Conservation (phyloP, 305 asterid genomes). For the Fraxinus floribunda region DNA sequence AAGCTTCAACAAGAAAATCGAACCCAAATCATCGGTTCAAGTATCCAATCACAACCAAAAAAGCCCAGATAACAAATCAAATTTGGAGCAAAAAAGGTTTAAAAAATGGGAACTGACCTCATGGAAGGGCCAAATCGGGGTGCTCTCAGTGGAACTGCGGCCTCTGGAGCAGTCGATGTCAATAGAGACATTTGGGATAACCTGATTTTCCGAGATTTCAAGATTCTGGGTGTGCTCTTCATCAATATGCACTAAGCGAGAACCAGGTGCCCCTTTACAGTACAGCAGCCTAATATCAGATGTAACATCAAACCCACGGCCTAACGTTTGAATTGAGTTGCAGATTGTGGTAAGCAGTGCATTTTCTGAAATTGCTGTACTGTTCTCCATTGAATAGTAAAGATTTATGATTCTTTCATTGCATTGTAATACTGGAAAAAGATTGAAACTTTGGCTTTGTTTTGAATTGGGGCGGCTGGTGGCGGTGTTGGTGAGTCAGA, state of each 20-base stretch:
- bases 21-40: background rate
- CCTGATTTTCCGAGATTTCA: conserved; percentile 49
- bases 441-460: background rate
- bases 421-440: background rate
- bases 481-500: conserved; percentile 49
- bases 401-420: conserved; percentile 40
- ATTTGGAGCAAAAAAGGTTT: background rate
- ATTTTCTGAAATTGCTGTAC: conserved; percentile 39
- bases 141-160: conserved; percentile 42
- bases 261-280: conserved; percentile 92
- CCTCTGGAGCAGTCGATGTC: conserved; percentile 66
- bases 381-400: conserved; percentile 40
- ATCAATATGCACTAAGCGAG: conserved; percentile 71
- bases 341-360: conserved; percentile 69
- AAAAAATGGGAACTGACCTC: conserved; percentile 47
- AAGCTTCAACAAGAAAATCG: background rate
- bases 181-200: conserved; percentile 73
- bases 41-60: background rate
- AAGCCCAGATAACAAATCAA: conserved; percentile 6
- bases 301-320: conserved; percentile 97
- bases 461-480: conserved; percentile 23
- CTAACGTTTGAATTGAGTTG: conserved; percentile 94
- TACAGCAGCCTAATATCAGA: conserved; percentile 92
- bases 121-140: conserved; percentile 71
- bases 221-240: conserved; percentile 55